Evolutionary conservation across 805 yeast species (phyloP), one percentile per base, ranked within the genome.

Genomic region (Wilhelminamyces savonicus): DNA sequence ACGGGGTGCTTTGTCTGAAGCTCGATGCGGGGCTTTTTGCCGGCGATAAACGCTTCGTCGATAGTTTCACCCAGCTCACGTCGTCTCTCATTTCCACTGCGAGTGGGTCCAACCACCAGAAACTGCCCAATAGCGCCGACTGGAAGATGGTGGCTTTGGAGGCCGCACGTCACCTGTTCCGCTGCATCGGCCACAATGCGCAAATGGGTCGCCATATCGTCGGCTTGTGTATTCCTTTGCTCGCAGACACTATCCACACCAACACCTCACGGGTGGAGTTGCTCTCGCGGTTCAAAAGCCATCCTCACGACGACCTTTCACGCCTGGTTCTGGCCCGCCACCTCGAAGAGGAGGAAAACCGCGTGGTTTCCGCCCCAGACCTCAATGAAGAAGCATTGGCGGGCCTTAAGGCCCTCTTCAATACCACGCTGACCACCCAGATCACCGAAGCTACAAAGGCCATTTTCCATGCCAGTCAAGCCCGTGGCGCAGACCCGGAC

Each of bases 21-120:
- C 68, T 82, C 31, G 82, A 79, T 39, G 74, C 72, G 11, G 76
- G 74, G 7, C 59, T 82, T 32, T 75, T 80, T 43, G 63, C 73
- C 18, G 87, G 87, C 23, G 85, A 82, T 54, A 59, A 69, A 26
- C 64, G 52, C 16, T 82, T 78, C 46, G 70, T 75, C 7, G 57
- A 58, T 17, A 39, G 54, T 25, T 80, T 78, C 50, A 29, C 36
- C 11, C 24, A 21, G 16, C 41, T 49, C 44, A 28, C 56, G 40
- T 39, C 43, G 34, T 24, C 31, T n/a, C 32, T 50, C 29, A 29
- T 51, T 11, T 17, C 29, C 20, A 35, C 29, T 14, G 46, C 43
- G 16, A 41, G 35, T 16, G 25, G 32, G 27, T 36, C 40, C 21
- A 35, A 39, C 34, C 28, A 28, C 16, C 15, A 17, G 18, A 36